Percentiles rank a stretch among this genome's conserved stretches.
Evolutionary conservation across 1,284 basidiomycete genomes (phyloP).

Genomic region (Papiliotrema fonsecae): DNA sequence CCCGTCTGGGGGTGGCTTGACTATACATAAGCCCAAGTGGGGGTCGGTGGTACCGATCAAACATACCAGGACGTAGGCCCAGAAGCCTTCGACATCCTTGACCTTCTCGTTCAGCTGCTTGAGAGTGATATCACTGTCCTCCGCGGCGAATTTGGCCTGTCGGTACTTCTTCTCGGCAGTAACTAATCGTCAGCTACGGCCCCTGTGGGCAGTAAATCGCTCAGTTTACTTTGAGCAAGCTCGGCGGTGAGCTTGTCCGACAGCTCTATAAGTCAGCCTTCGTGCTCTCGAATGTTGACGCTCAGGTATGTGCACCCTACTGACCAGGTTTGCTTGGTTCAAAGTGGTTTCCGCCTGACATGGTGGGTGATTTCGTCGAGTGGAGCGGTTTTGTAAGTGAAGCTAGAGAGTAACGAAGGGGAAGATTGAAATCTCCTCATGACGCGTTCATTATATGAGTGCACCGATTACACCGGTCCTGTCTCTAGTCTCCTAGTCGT

Average conservation of each 20-base stretch:
- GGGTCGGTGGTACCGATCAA: background rate
- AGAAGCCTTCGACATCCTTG: conserved; percentile 38
- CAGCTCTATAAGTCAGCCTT: background rate
- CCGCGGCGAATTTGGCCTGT: conserved; percentile 16
- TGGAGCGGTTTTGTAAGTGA: no score
- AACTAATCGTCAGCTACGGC: conserved; percentile 12
- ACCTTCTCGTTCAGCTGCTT: conserved; percentile 22
- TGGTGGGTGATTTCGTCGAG: no score
- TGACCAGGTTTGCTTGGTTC: no score
- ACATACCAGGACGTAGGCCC: conserved; percentile 35
- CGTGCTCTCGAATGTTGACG: no score
- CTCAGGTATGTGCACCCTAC: no score
- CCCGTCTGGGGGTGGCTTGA: conserved; percentile 22
- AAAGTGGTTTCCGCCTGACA: no score
- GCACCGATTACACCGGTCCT: no score
- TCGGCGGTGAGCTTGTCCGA: background rate
- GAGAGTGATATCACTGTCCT: conserved; percentile 30
- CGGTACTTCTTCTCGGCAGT: conserved; percentile 31
- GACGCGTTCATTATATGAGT: no score
- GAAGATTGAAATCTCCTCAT: no score
- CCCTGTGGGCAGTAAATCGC: background rate
- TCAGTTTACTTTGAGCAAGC: background rate
- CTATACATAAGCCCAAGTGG: background rate
- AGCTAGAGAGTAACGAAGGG: no score
- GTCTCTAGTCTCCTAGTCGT: no score